Percentiles rank a stretch among this genome's conserved stretches.
Conservation (phyloP, 2,329 filamentous ascomycete genomes). For the Colletotrichum filicis region DNA sequence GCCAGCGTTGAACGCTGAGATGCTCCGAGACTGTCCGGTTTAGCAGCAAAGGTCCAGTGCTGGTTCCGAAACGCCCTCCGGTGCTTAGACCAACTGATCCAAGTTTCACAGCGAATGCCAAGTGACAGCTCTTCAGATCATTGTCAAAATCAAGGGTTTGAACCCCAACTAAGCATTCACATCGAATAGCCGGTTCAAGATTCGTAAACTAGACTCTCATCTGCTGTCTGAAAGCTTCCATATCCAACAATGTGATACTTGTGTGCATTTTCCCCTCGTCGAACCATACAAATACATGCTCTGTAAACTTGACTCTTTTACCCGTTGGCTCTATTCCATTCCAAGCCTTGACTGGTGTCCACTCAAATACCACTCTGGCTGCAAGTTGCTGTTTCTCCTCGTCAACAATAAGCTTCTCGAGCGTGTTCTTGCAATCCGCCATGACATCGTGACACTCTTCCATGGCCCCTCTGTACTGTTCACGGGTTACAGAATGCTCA, state of each 20-base stretch:
- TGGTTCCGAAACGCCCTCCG: too few relatives aligned
- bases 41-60: too few relatives aligned
- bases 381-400: conserved; percentile 44
- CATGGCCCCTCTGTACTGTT: conserved; percentile 42
- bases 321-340: conserved; percentile 42
- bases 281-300: conserved; percentile 48
- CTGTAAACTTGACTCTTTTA: conserved; percentile 41
- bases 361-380: conserved; percentile 42
- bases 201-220: background rate
- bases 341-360: conserved; percentile 41
- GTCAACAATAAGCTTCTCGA: conserved; percentile 44
- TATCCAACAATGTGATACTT: conserved; percentile 45
- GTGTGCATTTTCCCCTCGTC: conserved; percentile 42
- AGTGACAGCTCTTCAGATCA: too few relatives aligned
- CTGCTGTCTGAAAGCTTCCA: conserved; percentile 35
- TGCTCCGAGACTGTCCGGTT: too few relatives aligned
- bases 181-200: too few relatives aligned
- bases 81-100: too few relatives aligned
- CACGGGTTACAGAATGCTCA: conserved; percentile 35
- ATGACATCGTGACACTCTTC: conserved; percentile 41
- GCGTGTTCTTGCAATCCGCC: conserved; percentile 39
- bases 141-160: too few relatives aligned
- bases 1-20: too few relatives aligned
- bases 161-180: too few relatives aligned
- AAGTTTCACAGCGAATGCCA: too few relatives aligned